Base-by-base conservation (phyloP, 805 yeast genomes). In the Tetrapisispora namnaoensis region DNA sequence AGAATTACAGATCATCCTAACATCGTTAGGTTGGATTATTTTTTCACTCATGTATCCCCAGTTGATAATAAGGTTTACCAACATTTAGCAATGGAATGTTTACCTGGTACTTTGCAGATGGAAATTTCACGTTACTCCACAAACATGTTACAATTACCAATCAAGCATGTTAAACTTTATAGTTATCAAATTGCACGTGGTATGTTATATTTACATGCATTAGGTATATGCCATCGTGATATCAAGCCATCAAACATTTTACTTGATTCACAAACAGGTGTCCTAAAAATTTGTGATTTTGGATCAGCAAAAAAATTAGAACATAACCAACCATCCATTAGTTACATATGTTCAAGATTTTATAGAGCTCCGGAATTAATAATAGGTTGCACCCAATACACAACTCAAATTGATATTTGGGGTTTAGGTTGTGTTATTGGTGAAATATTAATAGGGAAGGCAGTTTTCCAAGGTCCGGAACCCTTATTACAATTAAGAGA, bases 341-440 rank as follows among this genome's bases (percentile, higher is more conserved):
- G 96, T 46, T 93, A 93, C 64, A 93, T 93, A 50, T 95, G 97
- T 67, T 88, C 96, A 22, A 80, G 99, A 59, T 93, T 89, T 67
- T 57, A 57, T 43, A 61, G 65, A 55, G 95, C 98, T 1, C 99
- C 99, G 0, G 99, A 93, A 67, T 76, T 93, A 51, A 86, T 93
- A 61, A 81, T 93, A 48, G 99, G 99, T 1, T 84, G 89, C 57
- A 79, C 90, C 51, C 76, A 82, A 37, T 93, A 93, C 66, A 80
- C 95, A 4, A 83, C 95, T 2, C 86, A 89, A 61, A 91, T 93
- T 51, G 99, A 93, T 66, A 84, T 90, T 59, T 93, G 99, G 99
- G 96, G 97, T 17, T 72, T 91, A 51, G 99, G 98, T 1, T 91
- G 99, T 71, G 96, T 93, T 35, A 70, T 93, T 51, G 96, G 97